Base-by-base conservation (phyloP, 345 rosid species). In the Zanthoxylum bungeanum region DNA sequence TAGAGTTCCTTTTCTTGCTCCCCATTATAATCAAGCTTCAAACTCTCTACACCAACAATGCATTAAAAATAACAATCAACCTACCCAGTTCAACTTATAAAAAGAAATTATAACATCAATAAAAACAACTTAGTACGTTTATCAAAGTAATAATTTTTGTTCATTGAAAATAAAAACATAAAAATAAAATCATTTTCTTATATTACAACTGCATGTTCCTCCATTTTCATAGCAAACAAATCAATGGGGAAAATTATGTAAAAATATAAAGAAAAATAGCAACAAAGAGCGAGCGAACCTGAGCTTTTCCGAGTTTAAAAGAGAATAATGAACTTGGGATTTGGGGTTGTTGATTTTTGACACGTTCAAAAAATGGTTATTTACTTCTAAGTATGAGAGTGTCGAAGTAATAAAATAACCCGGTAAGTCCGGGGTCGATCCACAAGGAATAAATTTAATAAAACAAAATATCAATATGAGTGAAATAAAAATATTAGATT, bases 1-100 rank as follows among this genome's bases (percentile, higher is more conserved):
- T 52, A 57, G 62, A 79, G 76, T 69, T 85, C 76, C 90, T 84
- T 74, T 84, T 91, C 82, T 86, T 91, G 69, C 75, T 79, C 22
- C 80, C 92, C 94, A 91, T 91, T 71, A n/a, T n/a, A n/a, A n/a
- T n/a, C 71, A 21, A 59, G 64, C 4, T 27, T 64, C 0, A 33
- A 42, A 40, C 22, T 39, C 30, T 56, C 27, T 2, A 31, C 27
- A 57, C 34, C 24, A 33, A 53, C 19, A 59, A 24, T 33, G 37
- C 36, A 25, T 24, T 27, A 37, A 10, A 40, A 57, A 39, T 9
- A 21, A 56, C 40, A 22, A 28, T 16, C 36, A 19, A 7, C 4
- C 1, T 10, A 47, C 1, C 31, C 8, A 63, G 0, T 40, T 25
- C 31, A 63, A 3, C 33, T 2, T 7, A 14, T 1, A 30, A 65